phyloP scores from a whole-genome alignment of 192 early-diverging fungal species.

The Backusella parvicylindrica region DNA sequence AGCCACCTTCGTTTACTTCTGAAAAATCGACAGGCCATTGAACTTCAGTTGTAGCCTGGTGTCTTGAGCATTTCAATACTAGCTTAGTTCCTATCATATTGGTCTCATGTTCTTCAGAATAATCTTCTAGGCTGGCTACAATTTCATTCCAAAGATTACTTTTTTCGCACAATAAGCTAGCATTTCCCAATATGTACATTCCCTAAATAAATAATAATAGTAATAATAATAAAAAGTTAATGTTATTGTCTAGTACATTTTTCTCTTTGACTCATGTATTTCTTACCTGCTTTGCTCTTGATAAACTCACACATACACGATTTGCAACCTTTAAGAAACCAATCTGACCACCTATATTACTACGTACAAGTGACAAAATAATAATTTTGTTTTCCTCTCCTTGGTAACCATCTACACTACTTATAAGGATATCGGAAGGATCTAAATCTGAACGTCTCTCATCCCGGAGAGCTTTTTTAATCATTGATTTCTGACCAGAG shows the following conservation, averaged over 20 bases:
- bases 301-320: slow-evolving; percentile 53
- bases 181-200: slow-evolving; percentile 57
- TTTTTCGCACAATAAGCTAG: slow-evolving; percentile 34
- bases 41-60: slow-evolving; percentile 33
- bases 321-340: slow-evolving; percentile 75
- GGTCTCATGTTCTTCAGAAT: neutral
- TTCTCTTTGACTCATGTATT: neutral
- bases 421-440: slow-evolving; percentile 75
- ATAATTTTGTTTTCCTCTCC: slow-evolving; percentile 99
- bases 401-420: slow-evolving; percentile 96
- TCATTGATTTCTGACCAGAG: slow-evolving; percentile 42
- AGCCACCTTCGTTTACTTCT: slow-evolving; percentile 44
- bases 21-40: slow-evolving; percentile 45
- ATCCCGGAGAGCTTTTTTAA: slow-evolving; percentile 34
- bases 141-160: slow-evolving; percentile 48
- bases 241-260: neutral
- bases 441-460: slow-evolving; percentile 14
- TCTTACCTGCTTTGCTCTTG: slow-evolving; percentile 52
- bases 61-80: slow-evolving; percentile 34
- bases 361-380: slow-evolving; percentile 91
- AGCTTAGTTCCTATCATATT: slow-evolving; percentile 42
- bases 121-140: slow-evolving; percentile 29
- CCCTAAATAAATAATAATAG: slow-evolving; percentile 38
- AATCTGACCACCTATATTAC: slow-evolving; percentile 79
- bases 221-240: neutral